Base-by-base conservation (phyloP, 2,329 filamentous ascomycete genomes). In the Colletotrichum lentis region DNA sequence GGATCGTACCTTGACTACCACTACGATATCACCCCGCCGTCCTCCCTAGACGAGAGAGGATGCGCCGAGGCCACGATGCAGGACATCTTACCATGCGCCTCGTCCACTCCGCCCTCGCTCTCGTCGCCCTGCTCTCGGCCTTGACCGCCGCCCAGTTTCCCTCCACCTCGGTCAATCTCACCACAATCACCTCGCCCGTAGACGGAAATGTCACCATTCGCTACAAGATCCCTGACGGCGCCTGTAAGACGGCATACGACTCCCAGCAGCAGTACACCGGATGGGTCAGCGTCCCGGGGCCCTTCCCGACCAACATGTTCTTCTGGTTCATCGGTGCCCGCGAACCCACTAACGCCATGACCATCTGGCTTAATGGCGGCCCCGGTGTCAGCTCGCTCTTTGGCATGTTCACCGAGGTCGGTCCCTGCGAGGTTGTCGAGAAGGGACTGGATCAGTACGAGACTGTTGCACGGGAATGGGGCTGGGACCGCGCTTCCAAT, bases 241-340 rank as follows among this genome's bases (percentile, higher is more conserved):
- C 85, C 14, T 93, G 91, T 76, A 84, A 81, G 54, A 92, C 90
- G 1, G 86, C 85, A 8, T 91, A 91, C 73, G 75, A 82, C 52
- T 82, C 81, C 1, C 90, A 93, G 76, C 85, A 88, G 76, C 90
- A 92, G 76, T 91, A 89, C 74, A 87, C 88, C 4, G 90, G 90
- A 73, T 92, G 91, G 84, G 86, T 92, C 64, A 84, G 79, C 61
- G 77, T 92, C 5, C 87, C 88, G 5, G 88, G 82, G 52, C 77
- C 80, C 35, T 86, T 82, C 71, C 77, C 82, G 20, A 84, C 84
- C 50, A 86, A 83, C 71, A 72, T 84, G 4, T 85, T 84, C 75
- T 85, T 84, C 72, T 85, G 82, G 82, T 84, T 83, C 68, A 80
- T 85, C 54, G 80, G 79, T 57, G 81, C 80, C 18, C 80, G 82